Evolutionary conservation across 108 stramenopile genomes (phyloP), one percentile per base, ranked within the genome.

Genomic region (Nitzschia palea): DNA sequence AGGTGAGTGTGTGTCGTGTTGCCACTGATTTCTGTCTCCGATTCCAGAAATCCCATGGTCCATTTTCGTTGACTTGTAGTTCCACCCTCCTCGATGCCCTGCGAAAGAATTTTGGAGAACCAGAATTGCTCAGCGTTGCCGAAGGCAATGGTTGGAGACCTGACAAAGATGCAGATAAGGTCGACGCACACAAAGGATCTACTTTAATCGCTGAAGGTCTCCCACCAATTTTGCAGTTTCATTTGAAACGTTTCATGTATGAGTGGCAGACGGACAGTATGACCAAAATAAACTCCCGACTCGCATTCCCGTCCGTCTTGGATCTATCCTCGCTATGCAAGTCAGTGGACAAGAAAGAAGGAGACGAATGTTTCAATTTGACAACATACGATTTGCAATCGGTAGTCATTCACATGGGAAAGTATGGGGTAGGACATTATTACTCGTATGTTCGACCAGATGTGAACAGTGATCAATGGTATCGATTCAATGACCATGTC

Each of bases 71-170:
- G 9, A 9, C 25, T 15, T 55, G 43, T 51, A 82, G 80, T 52
- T 73, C 76, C 20, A 72, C 80, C 10, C 69, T 93, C 9, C 42
- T 74, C 35, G 48, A 69, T 26, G 76, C 86, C 35, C 48, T 94
- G 22, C 26, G 63, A 60, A 71, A 84, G 52, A 68, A 73, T 56
- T 90, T 94, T 57, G 73, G 81, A 32, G 56, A 81, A 54, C 88
- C 88, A 8, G 92, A 94, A 73, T 59, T 87, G 15, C 74, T 94
- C 28, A 79, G 73, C 45, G 84, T 78, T 22, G 69, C 76, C 0
- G 89, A 94, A 67, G 92, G 92, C 31, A 94, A 94, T 72, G 92
- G 92, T 42, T 94, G 92, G 92, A 80, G 92, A 67, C 92, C 92
- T 12, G 84, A 90, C 68, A 94, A 94, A 72, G 92, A 86, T 12